Evolutionary conservation across 2,329 filamentous ascomycete genomes (phyloP).

Genomic region (Fusarium sulawesiense): DNA sequence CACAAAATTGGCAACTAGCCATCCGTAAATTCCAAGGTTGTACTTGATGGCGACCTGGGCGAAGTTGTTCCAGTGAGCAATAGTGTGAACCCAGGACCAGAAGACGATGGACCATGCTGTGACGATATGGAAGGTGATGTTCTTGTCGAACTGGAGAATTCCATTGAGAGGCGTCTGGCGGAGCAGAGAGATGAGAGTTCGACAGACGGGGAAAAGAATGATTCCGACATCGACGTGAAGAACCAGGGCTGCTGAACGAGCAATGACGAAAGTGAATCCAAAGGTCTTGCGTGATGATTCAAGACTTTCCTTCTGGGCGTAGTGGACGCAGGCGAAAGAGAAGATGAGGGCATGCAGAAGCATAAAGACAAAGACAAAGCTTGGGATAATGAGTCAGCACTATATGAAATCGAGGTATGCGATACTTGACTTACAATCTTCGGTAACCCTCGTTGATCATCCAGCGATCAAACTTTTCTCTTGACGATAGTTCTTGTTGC

Average conservation of each 20-base stretch:
- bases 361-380: slow-evolving; percentile 81
- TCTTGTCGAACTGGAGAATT: slow-evolving; percentile 90
- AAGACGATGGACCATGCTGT: slow-evolving; percentile 90
- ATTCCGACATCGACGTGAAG: slow-evolving; percentile 86
- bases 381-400: neutral
- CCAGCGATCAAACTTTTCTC: slow-evolving; percentile 84
- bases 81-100: slow-evolving; percentile 87
- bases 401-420: neutral
- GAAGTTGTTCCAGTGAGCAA: slow-evolving; percentile 90
- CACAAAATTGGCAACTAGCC: slow-evolving; percentile 79
- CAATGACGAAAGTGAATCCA: slow-evolving; percentile 80
- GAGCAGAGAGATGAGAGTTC: slow-evolving; percentile 83
- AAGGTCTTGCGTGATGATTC: slow-evolving; percentile 74
- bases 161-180: slow-evolving; percentile 85
- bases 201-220: slow-evolving; percentile 83
- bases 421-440: slow-evolving; percentile 75
- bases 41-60: slow-evolving; percentile 80
- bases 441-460: slow-evolving; percentile 91
- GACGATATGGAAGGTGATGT: slow-evolving; percentile 87
- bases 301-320: slow-evolving; percentile 80
- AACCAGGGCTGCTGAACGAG: slow-evolving; percentile 78
- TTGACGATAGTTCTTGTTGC: slow-evolving; percentile 73
- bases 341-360: slow-evolving; percentile 81
- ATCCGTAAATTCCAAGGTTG: slow-evolving; percentile 81
- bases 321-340: slow-evolving; percentile 83